These are phyloP conservation scores for Tylopilus sp. DNA, from an alignment of 768 basidiomycete genomes.

Conservation along the genomic window DNA sequence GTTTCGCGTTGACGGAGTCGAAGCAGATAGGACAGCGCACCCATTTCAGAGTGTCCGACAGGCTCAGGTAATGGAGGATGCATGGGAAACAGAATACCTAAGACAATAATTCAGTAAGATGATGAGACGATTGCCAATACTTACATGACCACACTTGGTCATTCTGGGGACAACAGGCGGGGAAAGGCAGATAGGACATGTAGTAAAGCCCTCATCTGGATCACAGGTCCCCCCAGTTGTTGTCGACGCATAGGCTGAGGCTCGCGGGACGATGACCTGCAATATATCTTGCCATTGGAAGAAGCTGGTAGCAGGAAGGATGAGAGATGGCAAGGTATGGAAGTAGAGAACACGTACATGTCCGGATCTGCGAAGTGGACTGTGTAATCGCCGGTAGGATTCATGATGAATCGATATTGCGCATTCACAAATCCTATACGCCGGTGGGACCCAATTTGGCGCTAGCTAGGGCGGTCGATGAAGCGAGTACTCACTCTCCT, in stretches of 20 bases:
- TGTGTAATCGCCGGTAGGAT: conserved; percentile 87
- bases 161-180: conserved; percentile 86
- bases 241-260: conserved; percentile 69
- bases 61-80: conserved; percentile 85
- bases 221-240: conserved; percentile 41
- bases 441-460: conserved; percentile 16
- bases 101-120: conserved; percentile 17
- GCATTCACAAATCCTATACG: conserved; percentile 96
- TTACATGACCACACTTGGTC: conserved; percentile 97
- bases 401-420: conserved; percentile 94
- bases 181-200: conserved; percentile 94
- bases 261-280: conserved; percentile 89
- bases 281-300: conserved; percentile 96
- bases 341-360: conserved; percentile 57
- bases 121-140: conserved; percentile 32
- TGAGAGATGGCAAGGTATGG: background rate
- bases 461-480: conserved; percentile 12
- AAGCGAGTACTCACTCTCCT: conserved; percentile 73
- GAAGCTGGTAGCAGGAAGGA: conserved; percentile 51
- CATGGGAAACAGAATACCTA: conserved; percentile 95
- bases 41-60: conserved; percentile 80
- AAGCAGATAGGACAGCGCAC: conserved; percentile 95
- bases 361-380: conserved; percentile 98
- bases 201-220: conserved; percentile 60
- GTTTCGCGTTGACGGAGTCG: conserved; percentile 85